Percentiles rank a stretch among this genome's conserved stretches.
These are phyloP conservation scores for Boletus tylopilopsis DNA, from an alignment of 768 basidiomycete genomes.

Conservation along the genomic window DNA sequence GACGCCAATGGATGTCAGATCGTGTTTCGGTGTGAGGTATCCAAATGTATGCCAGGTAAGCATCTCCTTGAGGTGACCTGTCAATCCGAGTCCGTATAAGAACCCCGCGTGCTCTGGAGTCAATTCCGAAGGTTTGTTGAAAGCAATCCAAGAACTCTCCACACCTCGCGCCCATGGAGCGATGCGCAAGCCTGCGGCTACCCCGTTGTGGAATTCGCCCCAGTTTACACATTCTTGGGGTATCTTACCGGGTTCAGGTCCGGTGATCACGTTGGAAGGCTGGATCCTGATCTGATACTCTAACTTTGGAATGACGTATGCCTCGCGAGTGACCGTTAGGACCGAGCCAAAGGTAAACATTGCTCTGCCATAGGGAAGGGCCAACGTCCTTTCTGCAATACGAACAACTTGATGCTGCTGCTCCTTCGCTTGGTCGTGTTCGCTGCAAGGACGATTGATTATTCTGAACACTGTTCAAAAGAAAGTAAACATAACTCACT, in stretches of 20 bases:
- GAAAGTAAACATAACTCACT: constrained; percentile 38
- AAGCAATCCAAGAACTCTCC: constrained; percentile 94
- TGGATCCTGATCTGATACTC: constrained; percentile 73
- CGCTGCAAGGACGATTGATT: constrained; percentile 45
- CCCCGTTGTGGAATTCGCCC: constrained; percentile 99
- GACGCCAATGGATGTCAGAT: constrained; percentile 90
- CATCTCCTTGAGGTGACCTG: constrained; percentile 87
- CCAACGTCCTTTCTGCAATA: constrained; percentile 84
- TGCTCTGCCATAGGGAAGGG: constrained; percentile 84
- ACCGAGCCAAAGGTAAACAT: constrained; percentile 89
- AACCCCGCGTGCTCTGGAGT: constrained; percentile 97
- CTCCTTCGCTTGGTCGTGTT: constrained; percentile 83
- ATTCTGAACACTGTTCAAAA: neutral
- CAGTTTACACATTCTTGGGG: constrained; percentile 70
- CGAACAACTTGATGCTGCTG: constrained; percentile 78
- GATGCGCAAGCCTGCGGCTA: constrained; percentile 85
- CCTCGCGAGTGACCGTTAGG: constrained; percentile 70
- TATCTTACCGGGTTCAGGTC: constrained; percentile 72
- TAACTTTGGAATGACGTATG: constrained; percentile 74
- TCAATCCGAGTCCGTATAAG: constrained; percentile 86
- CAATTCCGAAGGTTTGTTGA: constrained; percentile 88
- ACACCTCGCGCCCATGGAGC: constrained; percentile 69
- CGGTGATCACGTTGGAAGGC: constrained; percentile 61
- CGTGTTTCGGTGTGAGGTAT: constrained; percentile 94
- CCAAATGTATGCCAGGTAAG: constrained; percentile 94